Percentiles rank a stretch among this genome's conserved stretches.
phyloP scores from a whole-genome alignment of 345 rosid genomes.

The Hirschfeldia incana region DNA sequence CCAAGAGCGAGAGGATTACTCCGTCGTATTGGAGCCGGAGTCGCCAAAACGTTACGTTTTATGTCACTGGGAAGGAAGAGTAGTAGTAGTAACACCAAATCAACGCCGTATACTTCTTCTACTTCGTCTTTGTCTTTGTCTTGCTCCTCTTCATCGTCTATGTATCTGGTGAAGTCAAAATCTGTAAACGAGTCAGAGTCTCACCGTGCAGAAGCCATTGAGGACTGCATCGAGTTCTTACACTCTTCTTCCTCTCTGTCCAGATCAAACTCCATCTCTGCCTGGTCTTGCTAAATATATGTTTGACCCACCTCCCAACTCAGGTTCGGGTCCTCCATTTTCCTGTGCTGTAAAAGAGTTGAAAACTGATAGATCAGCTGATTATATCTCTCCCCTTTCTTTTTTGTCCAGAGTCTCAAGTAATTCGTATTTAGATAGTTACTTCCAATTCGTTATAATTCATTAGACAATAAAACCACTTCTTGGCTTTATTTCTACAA shows the following conservation, averaged over 20 bases:
- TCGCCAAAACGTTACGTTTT: slow-evolving; percentile 49
- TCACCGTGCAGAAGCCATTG: slow-evolving; percentile 82
- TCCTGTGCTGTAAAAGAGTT: slow-evolving; percentile 8
- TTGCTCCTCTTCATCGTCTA: slow-evolving; percentile 46
- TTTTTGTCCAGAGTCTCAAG: not conserved
- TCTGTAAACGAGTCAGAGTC: slow-evolving; percentile 71
- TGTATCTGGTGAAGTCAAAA: slow-evolving; percentile 55
- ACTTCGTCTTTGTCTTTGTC: slow-evolving; percentile 25
- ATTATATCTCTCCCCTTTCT: not conserved
- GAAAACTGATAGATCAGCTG: slow-evolving; percentile 10
- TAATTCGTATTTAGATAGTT: slow-evolving; percentile 1
- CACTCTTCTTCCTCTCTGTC: slow-evolving; percentile 75
- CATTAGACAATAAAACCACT: slow-evolving; percentile 6
- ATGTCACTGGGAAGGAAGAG: slow-evolving; percentile 45
- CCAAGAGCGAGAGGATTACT: slow-evolving; percentile 43
- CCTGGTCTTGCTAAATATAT: slow-evolving; percentile 43
- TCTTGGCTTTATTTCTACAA: not conserved
- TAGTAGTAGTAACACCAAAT: not conserved
- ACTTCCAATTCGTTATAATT: not conserved
- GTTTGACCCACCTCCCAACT: slow-evolving; percentile 1
- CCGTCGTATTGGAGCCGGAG: slow-evolving; percentile 54
- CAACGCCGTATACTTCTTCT: not conserved
- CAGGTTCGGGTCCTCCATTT: not conserved
- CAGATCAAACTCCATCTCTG: slow-evolving; percentile 68
- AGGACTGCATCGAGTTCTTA: slow-evolving; percentile 89